A percentile compares a stretch with the other conserved stretches of the same genome.
Evolutionary conservation across 2,329 filamentous ascomycete genomes (phyloP).

Genomic region (Trichophyton rubrum): DNA sequence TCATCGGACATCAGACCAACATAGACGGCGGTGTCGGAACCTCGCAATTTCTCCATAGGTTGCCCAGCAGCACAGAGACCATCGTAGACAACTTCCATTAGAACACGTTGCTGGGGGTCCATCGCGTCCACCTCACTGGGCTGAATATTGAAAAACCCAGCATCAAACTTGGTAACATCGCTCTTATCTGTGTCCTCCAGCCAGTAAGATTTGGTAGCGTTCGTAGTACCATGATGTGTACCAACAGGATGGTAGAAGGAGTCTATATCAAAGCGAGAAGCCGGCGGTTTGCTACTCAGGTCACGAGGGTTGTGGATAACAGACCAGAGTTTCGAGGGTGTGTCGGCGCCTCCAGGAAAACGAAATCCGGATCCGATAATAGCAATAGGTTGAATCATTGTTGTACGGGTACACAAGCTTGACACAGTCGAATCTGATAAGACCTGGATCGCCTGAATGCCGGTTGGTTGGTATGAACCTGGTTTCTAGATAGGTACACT

Average conservation of each 20-base stretch:
- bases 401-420: neutral
- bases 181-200: slow-evolving; percentile 9
- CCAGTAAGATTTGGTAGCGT: slow-evolving; percentile 13
- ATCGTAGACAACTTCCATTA: slow-evolving; percentile 21
- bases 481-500: no score
- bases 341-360: slow-evolving; percentile 22
- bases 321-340: slow-evolving; percentile 26
- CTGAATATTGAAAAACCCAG: slow-evolving; percentile 22
- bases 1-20: slow-evolving; percentile 22
- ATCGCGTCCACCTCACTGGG: slow-evolving; percentile 19
- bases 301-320: slow-evolving; percentile 16
- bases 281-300: slow-evolving; percentile 10
- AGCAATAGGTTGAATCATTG: slow-evolving; percentile 15
- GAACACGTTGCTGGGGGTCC: slow-evolving; percentile 23
- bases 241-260: slow-evolving; percentile 14
- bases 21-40: slow-evolving; percentile 25
- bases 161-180: slow-evolving; percentile 22
- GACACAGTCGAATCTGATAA: neutral
- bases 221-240: slow-evolving; percentile 9
- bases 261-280: slow-evolving; percentile 12
- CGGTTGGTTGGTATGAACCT: no score
- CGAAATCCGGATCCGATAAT: slow-evolving; percentile 25
- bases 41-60: slow-evolving; percentile 17
- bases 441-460: no score
- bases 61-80: slow-evolving; percentile 19